Evolutionary conservation across 495 filamentous ascomycete species (phyloP).

Genomic region (Cercophora samala): DNA sequence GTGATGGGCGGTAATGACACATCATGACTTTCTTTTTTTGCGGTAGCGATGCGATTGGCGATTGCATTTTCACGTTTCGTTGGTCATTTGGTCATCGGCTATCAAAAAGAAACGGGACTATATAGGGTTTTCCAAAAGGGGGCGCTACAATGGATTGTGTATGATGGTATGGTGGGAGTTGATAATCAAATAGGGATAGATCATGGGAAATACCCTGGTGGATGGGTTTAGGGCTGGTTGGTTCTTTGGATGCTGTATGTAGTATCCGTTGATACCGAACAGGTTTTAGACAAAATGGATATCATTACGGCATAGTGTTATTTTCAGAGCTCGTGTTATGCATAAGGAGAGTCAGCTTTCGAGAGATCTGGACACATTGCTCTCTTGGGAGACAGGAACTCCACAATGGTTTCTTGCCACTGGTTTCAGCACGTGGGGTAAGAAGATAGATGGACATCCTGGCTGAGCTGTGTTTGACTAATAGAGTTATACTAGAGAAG

Average conservation of each 20-base stretch:
- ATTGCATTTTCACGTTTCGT: slow-evolving; percentile 5
- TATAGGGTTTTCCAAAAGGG: not conserved
- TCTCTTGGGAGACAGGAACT: not conserved
- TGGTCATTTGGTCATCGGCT: not conserved
- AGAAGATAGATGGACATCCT: not conserved
- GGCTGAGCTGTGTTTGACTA: not conserved
- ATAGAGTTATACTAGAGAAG: too few relatives aligned
- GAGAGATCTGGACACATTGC: not conserved
- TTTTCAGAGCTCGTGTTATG: not conserved
- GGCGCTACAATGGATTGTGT: not conserved
- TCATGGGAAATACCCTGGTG: slow-evolving; percentile 3
- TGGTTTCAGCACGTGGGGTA: not conserved
- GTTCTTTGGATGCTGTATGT: not conserved
- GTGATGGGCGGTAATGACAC: not conserved
- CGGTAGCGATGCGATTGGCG: not conserved
- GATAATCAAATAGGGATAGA: not conserved
- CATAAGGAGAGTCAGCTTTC: not conserved
- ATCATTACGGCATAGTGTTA: slow-evolving; percentile 8
- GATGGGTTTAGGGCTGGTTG: not conserved
- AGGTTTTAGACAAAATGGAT: slow-evolving; percentile 9
- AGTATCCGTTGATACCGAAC: slow-evolving; percentile 5
- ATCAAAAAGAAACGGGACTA: not conserved
- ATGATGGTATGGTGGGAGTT: not conserved
- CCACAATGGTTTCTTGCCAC: not conserved
- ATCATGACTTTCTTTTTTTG: slow-evolving; percentile 1